Base-by-base conservation (phyloP, 345 rosid genomes). In the Gossypium thurberi region DNA sequence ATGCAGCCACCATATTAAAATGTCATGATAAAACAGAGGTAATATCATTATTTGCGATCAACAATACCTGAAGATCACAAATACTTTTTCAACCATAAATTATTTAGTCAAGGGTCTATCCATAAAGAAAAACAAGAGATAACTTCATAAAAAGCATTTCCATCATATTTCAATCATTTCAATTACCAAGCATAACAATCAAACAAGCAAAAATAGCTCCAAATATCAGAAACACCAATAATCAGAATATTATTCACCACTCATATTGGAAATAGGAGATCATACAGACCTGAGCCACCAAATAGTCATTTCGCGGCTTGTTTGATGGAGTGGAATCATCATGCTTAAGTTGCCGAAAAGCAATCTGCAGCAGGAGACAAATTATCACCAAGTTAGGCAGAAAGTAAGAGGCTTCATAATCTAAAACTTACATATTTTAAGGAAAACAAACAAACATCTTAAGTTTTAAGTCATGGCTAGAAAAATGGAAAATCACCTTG, bases 231-330 rank as follows among this genome's bases (percentile, higher is more conserved):
- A 43, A 64, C 42, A 23, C 8, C 11, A 58, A 47, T 47, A 46
- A 44, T 43, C 20, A 59, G 57, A 23, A 25, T 14, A 12, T 44
- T 28, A 28, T 72, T 48, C 58, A 61, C 59, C 46, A 48, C 6
- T 44, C 25, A 68, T 55, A 23, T 60, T 53, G 47, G 73, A 62
- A 63, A 77, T 21, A 37, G 3, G 71, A 60, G 67, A 40, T 43
- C 3, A 73, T 58, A 71, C 76, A 77, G 79, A 93, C 99, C 98
- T 96, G 95, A 73, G 88, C 94, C 78, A 87, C 28, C 81, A 96
- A 85, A 72, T 78, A 71, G 70, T 90, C 90, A 82, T 76, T 78
- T 37, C 37, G 78, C 14, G 97, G 93, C 82, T 90, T 93, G 58
- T 78, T 85, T 28, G 89, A 74, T 65, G 85, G 69, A 63, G 81